phyloP scores from a whole-genome alignment of 768 basidiomycete species.

The Brasilioporus rufonigricans region DNA sequence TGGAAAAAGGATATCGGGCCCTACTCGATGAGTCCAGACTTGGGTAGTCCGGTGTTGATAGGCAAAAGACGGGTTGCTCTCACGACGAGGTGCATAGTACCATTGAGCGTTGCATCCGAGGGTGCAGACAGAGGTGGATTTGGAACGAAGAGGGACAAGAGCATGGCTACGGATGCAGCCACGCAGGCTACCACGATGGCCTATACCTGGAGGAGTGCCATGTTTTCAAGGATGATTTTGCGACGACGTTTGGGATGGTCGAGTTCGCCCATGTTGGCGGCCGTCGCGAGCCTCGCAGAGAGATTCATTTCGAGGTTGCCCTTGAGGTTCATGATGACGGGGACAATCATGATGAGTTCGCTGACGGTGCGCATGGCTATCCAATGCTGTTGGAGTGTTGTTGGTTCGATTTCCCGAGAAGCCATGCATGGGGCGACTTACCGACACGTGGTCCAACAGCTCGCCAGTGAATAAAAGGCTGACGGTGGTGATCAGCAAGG shows the following conservation, averaged over 20 bases:
- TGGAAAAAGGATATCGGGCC: constrained; percentile 2
- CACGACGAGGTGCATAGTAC: too few relatives aligned
- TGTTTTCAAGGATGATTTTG: constrained; percentile 73
- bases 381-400: constrained; percentile 65
- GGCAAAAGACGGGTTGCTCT: too few relatives aligned
- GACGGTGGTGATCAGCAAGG: constrained; percentile 77
- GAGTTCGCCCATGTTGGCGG: constrained; percentile 90
- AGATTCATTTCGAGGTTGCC: constrained; percentile 99
- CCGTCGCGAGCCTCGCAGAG: constrained; percentile 91
- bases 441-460: constrained; percentile 82
- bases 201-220: too few relatives aligned
- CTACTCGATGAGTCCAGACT: constrained; percentile 42
- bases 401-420: not conserved
- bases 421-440: constrained; percentile 36
- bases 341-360: constrained; percentile 95
- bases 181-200: too few relatives aligned
- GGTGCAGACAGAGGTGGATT: too few relatives aligned
- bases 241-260: constrained; percentile 66
- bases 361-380: constrained; percentile 84
- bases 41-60: too few relatives aligned
- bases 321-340: constrained; percentile 91
- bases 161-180: too few relatives aligned
- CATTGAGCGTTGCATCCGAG: too few relatives aligned
- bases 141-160: too few relatives aligned
- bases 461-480: constrained; percentile 90